Evolutionary conservation across 108 stramenopile species (phyloP).

Genomic region (Schizochytrium sp.): DNA sequence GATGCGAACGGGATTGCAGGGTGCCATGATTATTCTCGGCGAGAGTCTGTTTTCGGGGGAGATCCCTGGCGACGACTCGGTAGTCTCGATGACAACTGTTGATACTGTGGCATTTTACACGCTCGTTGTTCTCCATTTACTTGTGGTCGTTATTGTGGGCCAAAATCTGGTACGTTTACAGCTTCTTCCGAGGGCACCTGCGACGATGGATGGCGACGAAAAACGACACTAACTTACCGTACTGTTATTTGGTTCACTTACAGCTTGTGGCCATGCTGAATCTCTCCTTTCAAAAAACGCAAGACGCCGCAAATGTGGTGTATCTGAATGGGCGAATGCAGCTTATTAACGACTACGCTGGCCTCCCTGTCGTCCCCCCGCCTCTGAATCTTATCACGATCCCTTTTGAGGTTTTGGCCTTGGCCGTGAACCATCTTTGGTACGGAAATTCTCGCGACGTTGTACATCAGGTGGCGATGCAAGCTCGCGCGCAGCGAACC

Average conservation of each 20-base stretch:
- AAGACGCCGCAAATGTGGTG: not conserved
- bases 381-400: not conserved
- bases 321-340: not conserved
- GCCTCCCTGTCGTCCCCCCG: not conserved
- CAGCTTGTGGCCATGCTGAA: not conserved
- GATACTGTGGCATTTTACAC: not conserved
- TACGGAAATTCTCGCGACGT: not conserved
- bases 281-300: not conserved
- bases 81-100: not conserved
- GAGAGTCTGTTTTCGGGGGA: not conserved
- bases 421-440: not conserved
- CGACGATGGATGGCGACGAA: too few species aligned
- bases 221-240: too few species aligned
- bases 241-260: too few species aligned
- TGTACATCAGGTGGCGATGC: too few species aligned
- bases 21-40: not conserved
- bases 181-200: too few species aligned
- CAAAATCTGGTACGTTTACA: too few species aligned
- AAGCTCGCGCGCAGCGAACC: too few species aligned
- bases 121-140: not conserved
- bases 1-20: not conserved
- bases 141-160: not conserved
- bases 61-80: not conserved
- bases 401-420: not conserved
- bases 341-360: not conserved